These are phyloP conservation scores for Pythium scleroteichum DNA, from an alignment of 352 stramenopile genomes.

Conservation along the genomic window DNA sequence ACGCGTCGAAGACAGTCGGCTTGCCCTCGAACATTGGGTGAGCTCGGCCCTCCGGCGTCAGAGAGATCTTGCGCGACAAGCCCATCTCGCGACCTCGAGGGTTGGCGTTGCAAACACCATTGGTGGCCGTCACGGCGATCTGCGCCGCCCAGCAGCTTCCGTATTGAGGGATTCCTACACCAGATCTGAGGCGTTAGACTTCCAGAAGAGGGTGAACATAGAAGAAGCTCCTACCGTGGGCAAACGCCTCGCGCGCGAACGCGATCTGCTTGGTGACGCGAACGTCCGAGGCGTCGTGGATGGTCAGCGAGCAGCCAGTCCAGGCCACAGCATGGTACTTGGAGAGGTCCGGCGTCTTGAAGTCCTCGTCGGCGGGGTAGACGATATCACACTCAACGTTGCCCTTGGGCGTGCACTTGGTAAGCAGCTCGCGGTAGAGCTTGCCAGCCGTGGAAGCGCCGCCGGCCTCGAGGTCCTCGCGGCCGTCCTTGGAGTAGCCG, in stretches of 20 bases:
- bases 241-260: slow-evolving; percentile 67
- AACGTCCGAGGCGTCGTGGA: slow-evolving; percentile 56
- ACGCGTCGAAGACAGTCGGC: slow-evolving; percentile 76
- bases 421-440: slow-evolving; percentile 65
- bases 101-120: slow-evolving; percentile 65
- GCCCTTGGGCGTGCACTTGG: slow-evolving; percentile 55
- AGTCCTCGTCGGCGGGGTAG: slow-evolving; percentile 66
- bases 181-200: no score
- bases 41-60: slow-evolving; percentile 68
- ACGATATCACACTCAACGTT: slow-evolving; percentile 60
- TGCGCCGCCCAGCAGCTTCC: slow-evolving; percentile 83
- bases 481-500: slow-evolving; percentile 70
- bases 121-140: slow-evolving; percentile 69
- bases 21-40: slow-evolving; percentile 86
- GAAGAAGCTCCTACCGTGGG: slow-evolving; percentile 39
- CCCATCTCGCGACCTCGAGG: slow-evolving; percentile 74
- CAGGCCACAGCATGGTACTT: slow-evolving; percentile 80
- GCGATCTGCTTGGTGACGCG: slow-evolving; percentile 76
- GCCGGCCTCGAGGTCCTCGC: slow-evolving; percentile 61
- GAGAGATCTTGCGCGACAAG: slow-evolving; percentile 72
- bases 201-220: background rate
- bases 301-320: slow-evolving; percentile 77
- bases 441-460: slow-evolving; percentile 70
- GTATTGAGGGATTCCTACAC: slow-evolving; percentile 66
- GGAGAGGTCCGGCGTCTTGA: slow-evolving; percentile 54